These are phyloP conservation scores for Populus pruinosa DNA, from an alignment of 345 rosid genomes.

Conservation along the genomic window DNA sequence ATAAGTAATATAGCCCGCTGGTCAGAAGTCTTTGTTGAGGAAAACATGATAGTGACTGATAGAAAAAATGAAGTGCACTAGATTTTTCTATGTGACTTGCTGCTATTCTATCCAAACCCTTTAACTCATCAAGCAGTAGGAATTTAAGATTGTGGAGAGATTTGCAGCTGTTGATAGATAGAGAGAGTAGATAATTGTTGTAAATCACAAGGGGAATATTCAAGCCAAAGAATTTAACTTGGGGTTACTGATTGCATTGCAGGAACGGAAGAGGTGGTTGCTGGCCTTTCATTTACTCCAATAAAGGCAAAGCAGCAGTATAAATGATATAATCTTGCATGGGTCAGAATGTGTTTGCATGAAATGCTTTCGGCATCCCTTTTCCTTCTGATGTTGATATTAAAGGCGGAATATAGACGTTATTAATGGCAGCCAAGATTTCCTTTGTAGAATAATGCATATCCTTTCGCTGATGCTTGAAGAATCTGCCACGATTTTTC, in stretches of 20 bases:
- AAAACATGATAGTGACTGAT: neutral
- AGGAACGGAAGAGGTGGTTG: conserved; percentile 47
- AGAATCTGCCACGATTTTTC: neutral
- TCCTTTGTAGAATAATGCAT: neutral
- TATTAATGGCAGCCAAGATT: neutral
- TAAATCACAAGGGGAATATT: neutral
- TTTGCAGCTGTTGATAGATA: neutral
- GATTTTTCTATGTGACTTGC: neutral
- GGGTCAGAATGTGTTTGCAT: neutral
- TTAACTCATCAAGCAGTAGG: neutral
- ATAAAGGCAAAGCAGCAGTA: conserved; percentile 16
- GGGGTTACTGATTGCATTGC: conserved; percentile 17
- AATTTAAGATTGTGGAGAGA: neutral
- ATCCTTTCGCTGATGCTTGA: conserved; percentile 5
- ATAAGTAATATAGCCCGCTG: neutral
- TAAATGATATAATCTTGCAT: neutral
- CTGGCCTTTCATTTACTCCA: conserved; percentile 40
- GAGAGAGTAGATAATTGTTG: neutral
- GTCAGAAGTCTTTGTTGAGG: neutral
- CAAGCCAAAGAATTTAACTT: neutral
- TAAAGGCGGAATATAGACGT: neutral
- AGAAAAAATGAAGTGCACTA: neutral
- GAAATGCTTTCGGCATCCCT: conserved; percentile 9
- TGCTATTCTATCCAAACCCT: neutral
- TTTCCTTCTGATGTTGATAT: neutral